phyloP scores from a whole-genome alignment of 2,329 filamentous ascomycete genomes.

The Claviceps arundinis region DNA sequence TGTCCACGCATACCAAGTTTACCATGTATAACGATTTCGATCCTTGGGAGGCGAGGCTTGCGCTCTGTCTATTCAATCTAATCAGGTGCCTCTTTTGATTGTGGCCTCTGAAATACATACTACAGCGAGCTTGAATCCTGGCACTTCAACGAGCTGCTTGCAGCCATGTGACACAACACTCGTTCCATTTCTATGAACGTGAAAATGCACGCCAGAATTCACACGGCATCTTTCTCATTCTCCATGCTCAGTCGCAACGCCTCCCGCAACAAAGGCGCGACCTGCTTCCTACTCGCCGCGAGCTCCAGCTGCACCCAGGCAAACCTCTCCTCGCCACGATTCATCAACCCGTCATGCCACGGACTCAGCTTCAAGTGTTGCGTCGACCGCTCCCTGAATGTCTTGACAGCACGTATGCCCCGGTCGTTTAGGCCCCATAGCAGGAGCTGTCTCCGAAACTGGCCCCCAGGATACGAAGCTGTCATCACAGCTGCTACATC shows the following conservation, averaged over 20 bases:
- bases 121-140: too few relatives aligned
- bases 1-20: too few relatives aligned
- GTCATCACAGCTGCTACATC: slow-evolving; percentile 59
- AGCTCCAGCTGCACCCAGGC: slow-evolving; percentile 56
- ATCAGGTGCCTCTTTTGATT: too few relatives aligned
- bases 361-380: slow-evolving; percentile 37
- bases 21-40: too few relatives aligned
- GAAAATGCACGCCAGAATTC: not conserved
- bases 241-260: slow-evolving; percentile 25
- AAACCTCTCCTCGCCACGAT: slow-evolving; percentile 35
- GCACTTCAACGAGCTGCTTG: too few relatives aligned
- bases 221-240: not conserved
- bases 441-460: slow-evolving; percentile 53
- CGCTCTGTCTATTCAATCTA: too few relatives aligned
- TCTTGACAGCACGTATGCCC: slow-evolving; percentile 35
- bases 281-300: slow-evolving; percentile 52
- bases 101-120: too few relatives aligned
- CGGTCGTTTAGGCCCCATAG: slow-evolving; percentile 45
- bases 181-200: not conserved
- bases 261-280: slow-evolving; percentile 53
- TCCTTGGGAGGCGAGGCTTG: too few relatives aligned
- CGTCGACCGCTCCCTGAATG: slow-evolving; percentile 37
- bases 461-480: slow-evolving; percentile 37
- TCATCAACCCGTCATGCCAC: slow-evolving; percentile 37
- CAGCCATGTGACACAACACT: too few relatives aligned